Base-by-base conservation (phyloP, 108 stramenopile species). In the Poteriospumella lacustris region DNA sequence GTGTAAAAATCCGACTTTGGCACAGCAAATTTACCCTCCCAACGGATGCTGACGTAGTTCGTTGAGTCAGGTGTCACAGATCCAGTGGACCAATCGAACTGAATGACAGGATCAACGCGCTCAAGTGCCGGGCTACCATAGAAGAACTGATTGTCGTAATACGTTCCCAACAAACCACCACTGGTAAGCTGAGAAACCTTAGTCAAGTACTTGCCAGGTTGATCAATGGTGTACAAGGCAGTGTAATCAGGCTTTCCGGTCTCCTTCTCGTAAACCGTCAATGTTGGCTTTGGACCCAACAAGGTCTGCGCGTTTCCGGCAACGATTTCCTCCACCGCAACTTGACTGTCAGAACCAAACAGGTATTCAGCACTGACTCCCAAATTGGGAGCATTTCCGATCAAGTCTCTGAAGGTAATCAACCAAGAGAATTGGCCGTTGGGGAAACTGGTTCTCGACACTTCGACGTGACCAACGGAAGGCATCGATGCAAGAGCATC, bases 121-220 rank as follows among this genome's bases (percentile, higher is more conserved):
- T 88, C 78, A n/a, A 91, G 68, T 9, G 79, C 84, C 12, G 92
- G 89, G 33, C 83, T 64, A 1, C 87, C 92, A 9, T 83, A 68
- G 0, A 93, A 80, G 90, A 91, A 93, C 77, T 90, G 90, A 76
- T 92, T 92, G 75, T 93, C 91, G 78, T 87, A 93, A 76, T 91
- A 93, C 33, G 76, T 76, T 0, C 83, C 91, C 39, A 59, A 67
- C 42, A 93, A 78, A n/a, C 92, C 92, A 15, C 92, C 92, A 19
- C 68, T 73, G 52, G 83, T 47, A 36, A 93, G 80, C 69, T 92
- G 91, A 44, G 77, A 62, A 40, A 93, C 91, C 33, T 84, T 83
- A 15, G 91, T 86, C 39, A 85, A 75, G 67, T 89, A 89, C 36
- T 68, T 58, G 0, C 92, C 92, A 36, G 86, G 75, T 2, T 42